phyloP scores from a whole-genome alignment of 106 monocot species.

The Chionographis japonica region DNA sequence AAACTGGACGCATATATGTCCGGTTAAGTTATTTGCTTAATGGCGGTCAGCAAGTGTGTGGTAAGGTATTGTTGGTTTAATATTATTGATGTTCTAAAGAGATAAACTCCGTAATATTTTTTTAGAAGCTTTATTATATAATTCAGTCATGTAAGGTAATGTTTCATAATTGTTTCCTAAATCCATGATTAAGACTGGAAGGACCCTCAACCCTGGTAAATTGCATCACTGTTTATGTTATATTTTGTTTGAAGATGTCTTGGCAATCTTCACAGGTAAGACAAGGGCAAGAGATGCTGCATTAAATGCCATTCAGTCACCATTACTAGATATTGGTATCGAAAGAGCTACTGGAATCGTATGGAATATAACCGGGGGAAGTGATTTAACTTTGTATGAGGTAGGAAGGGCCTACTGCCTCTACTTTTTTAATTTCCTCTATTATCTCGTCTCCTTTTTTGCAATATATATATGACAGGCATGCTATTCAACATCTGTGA shows the following conservation, averaged over 20 bases:
- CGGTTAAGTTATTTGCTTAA: no score
- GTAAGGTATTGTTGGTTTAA: no score
- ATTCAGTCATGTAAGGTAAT: no score
- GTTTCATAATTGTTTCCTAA: no score
- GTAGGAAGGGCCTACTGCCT: constrained; percentile 17
- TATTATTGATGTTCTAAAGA: no score
- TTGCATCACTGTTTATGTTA: not conserved
- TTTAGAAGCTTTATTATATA: no score
- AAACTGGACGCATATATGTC: no score
- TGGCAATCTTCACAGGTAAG: constrained; percentile 46
- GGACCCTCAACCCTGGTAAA: constrained; percentile 25
- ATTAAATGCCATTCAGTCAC: constrained; percentile 83
- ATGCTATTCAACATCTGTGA: not conserved
- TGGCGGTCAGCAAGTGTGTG: no score
- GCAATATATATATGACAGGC: no score
- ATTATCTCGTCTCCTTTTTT: no score
- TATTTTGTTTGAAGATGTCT: no score
- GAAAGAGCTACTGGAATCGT: constrained; percentile 89
- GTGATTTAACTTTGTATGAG: constrained; percentile 77
- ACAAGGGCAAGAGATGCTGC: constrained; percentile 89
- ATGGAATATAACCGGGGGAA: constrained; percentile 92
- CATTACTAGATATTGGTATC: constrained; percentile 81
- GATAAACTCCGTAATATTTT: no score
- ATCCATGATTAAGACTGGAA: not conserved
- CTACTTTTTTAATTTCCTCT: not conserved